phyloP scores from a whole-genome alignment of 768 basidiomycete species.

The Rickenella mellea region DNA sequence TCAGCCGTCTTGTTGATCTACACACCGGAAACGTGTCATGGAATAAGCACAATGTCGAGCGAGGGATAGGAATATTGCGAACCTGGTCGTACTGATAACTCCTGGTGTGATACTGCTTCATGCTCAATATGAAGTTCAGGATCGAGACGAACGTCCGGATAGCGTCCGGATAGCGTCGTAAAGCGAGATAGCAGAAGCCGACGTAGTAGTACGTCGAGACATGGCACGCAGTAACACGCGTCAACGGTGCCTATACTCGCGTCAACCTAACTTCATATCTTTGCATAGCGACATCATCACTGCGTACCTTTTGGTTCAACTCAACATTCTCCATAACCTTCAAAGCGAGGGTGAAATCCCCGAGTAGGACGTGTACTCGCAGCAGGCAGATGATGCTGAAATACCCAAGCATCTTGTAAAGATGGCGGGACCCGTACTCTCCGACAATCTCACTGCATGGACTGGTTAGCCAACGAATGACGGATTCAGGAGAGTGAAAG shows the following conservation, averaged over 20 bases:
- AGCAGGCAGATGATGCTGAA: slow-evolving; percentile 94
- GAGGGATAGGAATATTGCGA: slow-evolving; percentile 7
- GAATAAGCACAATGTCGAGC: neutral
- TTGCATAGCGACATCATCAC: neutral
- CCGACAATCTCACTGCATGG: slow-evolving; percentile 74
- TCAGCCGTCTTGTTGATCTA: slow-evolving; percentile 97
- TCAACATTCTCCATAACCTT: slow-evolving; percentile 94
- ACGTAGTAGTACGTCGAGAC: slow-evolving; percentile 93
- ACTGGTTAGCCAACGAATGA: neutral
- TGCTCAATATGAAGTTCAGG: slow-evolving; percentile 90
- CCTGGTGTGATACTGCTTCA: slow-evolving; percentile 94
- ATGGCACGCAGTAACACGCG: slow-evolving; percentile 93
- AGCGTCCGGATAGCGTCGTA: slow-evolving; percentile 91
- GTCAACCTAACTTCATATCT: neutral
- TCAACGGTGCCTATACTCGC: slow-evolving; percentile 62
- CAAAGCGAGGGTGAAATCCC: slow-evolving; percentile 90
- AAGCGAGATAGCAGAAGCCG: slow-evolving; percentile 94
- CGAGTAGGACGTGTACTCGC: slow-evolving; percentile 90
- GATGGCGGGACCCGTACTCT: slow-evolving; percentile 81
- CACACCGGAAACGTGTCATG: slow-evolving; percentile 1
- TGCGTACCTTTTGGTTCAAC: slow-evolving; percentile 73
- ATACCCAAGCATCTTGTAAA: slow-evolving; percentile 94
- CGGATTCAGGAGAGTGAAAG: neutral
- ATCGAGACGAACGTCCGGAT: slow-evolving; percentile 89
- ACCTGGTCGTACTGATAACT: slow-evolving; percentile 97